These are phyloP conservation scores for Trifolium subterraneum DNA, from an alignment of 306 rosid species.

Conservation along the genomic window DNA sequence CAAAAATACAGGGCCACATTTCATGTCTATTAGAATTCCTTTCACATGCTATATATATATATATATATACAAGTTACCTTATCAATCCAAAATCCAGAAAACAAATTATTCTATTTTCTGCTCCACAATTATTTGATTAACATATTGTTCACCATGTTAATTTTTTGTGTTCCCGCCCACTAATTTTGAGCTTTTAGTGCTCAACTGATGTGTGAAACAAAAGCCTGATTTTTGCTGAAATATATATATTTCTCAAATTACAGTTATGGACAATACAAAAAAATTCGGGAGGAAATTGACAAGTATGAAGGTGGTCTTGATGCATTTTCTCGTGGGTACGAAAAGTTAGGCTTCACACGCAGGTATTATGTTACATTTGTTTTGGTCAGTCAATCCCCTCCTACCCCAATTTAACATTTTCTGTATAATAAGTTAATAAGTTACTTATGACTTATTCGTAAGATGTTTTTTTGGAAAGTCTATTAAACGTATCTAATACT, in stretches of 20 bases:
- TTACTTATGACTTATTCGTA: conserved; percentile 8
- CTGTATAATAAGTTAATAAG: background rate
- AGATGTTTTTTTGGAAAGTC: conserved; percentile 16
- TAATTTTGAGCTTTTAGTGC: conserved; percentile 25
- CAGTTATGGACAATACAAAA: conserved; percentile 83
- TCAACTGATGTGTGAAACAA: conserved; percentile 14
- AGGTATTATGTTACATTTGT: conserved; percentile 56
- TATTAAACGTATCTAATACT: background rate
- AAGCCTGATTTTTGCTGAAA: conserved; percentile 36
- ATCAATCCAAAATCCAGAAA: conserved; percentile 10
- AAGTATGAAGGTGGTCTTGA: conserved; percentile 94
- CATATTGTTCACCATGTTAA: conserved; percentile 19
- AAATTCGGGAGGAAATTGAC: conserved; percentile 74
- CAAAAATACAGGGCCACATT: background rate
- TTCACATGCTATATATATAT: background rate
- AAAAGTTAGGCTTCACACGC: conserved; percentile 86
- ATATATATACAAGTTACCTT: background rate
- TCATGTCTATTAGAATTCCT: background rate
- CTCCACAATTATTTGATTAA: conserved; percentile 23
- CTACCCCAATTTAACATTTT: background rate
- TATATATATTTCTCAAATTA: conserved; percentile 28
- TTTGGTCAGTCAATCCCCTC: conserved; percentile 1
- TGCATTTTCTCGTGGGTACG: conserved; percentile 94
- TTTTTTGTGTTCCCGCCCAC: conserved; percentile 25
- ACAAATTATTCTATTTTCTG: conserved; percentile 29